Base-by-base conservation (phyloP, 257 asterid species). In the Eustoma russellianum region DNA sequence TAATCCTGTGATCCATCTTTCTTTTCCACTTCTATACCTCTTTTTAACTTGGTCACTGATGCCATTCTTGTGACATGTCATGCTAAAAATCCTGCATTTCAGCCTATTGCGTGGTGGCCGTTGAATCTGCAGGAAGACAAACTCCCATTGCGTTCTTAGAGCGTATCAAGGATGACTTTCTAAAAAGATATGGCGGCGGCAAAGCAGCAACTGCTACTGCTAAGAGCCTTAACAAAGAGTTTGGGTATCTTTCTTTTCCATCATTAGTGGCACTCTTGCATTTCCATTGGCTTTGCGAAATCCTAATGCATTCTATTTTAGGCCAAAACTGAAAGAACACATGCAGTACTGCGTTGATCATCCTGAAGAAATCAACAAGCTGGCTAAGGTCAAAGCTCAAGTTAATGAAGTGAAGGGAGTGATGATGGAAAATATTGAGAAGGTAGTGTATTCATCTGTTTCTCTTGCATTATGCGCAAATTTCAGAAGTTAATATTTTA, bases 361-460 rank as follows among this genome's bases (percentile, higher is more conserved):
- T 65, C 80, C 83, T 1, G 80, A 79, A 66, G 86, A 79, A 61
- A 70, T 79, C 11, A 73, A 53, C 66, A 76, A 70, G 49, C 68
- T 76, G 62, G 73, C 77, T 35, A 79, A 79, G 46, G 80, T 79
- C 10, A 73, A 79, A 66, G 78, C 78, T 67, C 82, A 79, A 61
- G 82, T 79, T 41, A 48, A 73, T 45, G 80, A 72, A 66, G 86
- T 79, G 0, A 79, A 79, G 61, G 82, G 78, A 38, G 86, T 79
- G 48, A 79, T 79, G 86, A 66, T 75, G 82, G 82, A 75, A 56
- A 79, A 79, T 57, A 75, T 79, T 59, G 86, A 79, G 63, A 79
- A 79, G 86, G 86, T 79, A 48, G 44, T 9, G n/a, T 45, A 19
- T 24, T 18, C 57, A 18, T 9, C 34, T 24, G 9, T 46, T n/a